Evolutionary conservation across 2,329 filamentous ascomycete genomes (phyloP).

Genomic region (Fusarium sp.): DNA sequence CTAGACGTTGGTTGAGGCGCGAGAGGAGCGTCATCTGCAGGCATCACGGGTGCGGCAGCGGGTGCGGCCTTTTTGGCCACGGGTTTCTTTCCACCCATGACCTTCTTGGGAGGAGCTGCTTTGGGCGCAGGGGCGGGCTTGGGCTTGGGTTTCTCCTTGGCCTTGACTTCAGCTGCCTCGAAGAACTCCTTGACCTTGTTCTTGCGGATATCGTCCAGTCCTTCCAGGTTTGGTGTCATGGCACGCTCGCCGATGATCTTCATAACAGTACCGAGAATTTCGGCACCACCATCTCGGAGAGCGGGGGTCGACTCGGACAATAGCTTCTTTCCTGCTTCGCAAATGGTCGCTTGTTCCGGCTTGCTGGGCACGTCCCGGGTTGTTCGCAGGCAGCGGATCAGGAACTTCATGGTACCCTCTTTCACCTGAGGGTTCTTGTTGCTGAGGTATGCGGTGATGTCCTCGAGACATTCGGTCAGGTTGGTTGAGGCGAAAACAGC

Average conservation of each 20-base stretch:
- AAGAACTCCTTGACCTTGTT: constrained; percentile 94
- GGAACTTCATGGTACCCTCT: constrained; percentile 90
- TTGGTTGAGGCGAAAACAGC: constrained; percentile 70
- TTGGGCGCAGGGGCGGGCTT: constrained; percentile 66
- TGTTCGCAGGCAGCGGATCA: constrained; percentile 85
- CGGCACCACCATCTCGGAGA: constrained; percentile 87
- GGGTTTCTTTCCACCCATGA: constrained; percentile 54
- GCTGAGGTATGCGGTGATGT: constrained; percentile 82
- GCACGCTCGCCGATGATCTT: constrained; percentile 97
- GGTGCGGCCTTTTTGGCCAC: constrained; percentile 56
- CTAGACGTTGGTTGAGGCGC: constrained; percentile 67
- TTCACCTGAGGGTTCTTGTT: constrained; percentile 99
- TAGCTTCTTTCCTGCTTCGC: constrained; percentile 89
- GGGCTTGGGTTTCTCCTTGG: constrained; percentile 80
- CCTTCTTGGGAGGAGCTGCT: constrained; percentile 61
- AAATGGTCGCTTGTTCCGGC: constrained; percentile 82
- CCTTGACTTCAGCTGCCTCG: constrained; percentile 65
- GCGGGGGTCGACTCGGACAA: constrained; percentile 88
- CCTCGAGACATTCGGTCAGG: constrained; percentile 88
- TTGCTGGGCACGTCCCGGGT: constrained; percentile 86
- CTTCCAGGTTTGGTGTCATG: constrained; percentile 92
- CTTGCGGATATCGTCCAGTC: constrained; percentile 94
- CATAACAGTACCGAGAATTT: constrained; percentile 94
- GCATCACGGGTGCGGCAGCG: constrained; percentile 50
- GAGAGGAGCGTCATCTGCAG: constrained; percentile 61